Conservation (phyloP, 306 rosid genomes). For the Glycine latifolia region DNA sequence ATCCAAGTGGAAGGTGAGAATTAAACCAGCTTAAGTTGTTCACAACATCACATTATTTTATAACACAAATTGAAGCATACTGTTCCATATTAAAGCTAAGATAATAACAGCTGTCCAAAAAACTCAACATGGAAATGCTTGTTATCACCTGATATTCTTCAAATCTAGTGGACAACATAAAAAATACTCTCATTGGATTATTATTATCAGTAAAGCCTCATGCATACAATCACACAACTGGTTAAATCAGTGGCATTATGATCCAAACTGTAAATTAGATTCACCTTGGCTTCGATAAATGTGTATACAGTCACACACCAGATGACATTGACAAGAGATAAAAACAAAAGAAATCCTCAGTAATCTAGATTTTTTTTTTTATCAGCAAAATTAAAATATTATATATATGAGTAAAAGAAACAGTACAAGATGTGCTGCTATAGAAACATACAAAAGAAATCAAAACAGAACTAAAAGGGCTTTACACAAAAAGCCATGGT, state of each 20-base stretch:
- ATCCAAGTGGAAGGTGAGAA: constrained; percentile 13
- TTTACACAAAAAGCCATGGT: too few relatives aligned
- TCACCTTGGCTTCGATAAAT: constrained; percentile 31
- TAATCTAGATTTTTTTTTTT: constrained; percentile 31
- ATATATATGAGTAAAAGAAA: too few relatives aligned
- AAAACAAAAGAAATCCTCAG: constrained; percentile 6
- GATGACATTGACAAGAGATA: neutral
- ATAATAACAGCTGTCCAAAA: neutral
- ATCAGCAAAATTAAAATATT: too few relatives aligned
- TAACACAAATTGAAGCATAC: constrained; percentile 33
- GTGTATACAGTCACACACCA: neutral
- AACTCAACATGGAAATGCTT: neutral
- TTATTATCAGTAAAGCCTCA: neutral
- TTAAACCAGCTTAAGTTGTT: constrained; percentile 25
- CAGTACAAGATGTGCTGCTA: too few relatives aligned
- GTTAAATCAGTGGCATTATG: neutral
- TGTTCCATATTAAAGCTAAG: constrained; percentile 13
- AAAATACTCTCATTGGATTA: neutral
- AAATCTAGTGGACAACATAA: constrained; percentile 25
- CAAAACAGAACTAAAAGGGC: too few relatives aligned
- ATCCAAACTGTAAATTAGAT: constrained; percentile 1
- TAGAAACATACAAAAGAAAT: too few relatives aligned
- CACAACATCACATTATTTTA: constrained; percentile 10
- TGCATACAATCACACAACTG: neutral
- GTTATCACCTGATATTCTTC: neutral